Conservation (phyloP, 495 filamentous ascomycete species). For the Parathielavia hyrcaniae region DNA sequence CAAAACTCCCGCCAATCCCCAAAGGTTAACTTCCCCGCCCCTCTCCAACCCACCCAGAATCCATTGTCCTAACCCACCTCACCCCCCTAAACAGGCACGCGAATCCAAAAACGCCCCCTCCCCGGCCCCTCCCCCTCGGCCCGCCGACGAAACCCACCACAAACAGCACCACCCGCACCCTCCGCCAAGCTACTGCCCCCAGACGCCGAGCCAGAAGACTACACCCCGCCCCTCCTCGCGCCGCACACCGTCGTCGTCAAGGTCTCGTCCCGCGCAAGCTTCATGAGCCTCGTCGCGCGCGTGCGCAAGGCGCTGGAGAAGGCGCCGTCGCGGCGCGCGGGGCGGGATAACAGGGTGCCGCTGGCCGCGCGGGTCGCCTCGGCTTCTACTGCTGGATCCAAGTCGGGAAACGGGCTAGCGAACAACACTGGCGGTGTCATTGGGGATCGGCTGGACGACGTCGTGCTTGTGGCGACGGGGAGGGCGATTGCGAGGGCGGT, state of each 20-base stretch:
- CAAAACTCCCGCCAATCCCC: conserved; percentile 45
- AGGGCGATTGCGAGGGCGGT: conserved; percentile 69
- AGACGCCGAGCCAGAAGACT: conserved; percentile 62
- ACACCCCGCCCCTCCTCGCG: conserved; percentile 50
- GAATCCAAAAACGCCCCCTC: conserved; percentile 30
- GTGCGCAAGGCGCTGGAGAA: conserved; percentile 67
- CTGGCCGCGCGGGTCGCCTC: conserved; percentile 41
- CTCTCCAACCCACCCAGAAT: background rate
- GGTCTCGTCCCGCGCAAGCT: conserved; percentile 65
- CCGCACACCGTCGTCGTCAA: conserved; percentile 56
- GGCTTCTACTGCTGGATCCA: conserved; percentile 23
- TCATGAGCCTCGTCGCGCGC: conserved; percentile 77
- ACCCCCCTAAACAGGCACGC: conserved; percentile 20
- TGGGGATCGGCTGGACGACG: conserved; percentile 40
- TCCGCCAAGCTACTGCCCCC: conserved; percentile 25
- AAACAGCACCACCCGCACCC: conserved; percentile 1
- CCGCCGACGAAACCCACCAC: conserved; percentile 1
- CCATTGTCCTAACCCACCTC: background rate
- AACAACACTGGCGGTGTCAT: background rate
- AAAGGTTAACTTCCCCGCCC: conserved; percentile 33
- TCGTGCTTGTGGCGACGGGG: conserved; percentile 72
- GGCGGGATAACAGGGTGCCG: conserved; percentile 31
- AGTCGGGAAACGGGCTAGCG: background rate
- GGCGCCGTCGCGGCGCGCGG: conserved; percentile 47
- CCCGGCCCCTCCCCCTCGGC: conserved; percentile 14